Percentiles rank a stretch among this genome's conserved stretches.
Evolutionary conservation across 176 grass and related monocot genomes (phyloP).

Genomic region (Avena atlantica): DNA sequence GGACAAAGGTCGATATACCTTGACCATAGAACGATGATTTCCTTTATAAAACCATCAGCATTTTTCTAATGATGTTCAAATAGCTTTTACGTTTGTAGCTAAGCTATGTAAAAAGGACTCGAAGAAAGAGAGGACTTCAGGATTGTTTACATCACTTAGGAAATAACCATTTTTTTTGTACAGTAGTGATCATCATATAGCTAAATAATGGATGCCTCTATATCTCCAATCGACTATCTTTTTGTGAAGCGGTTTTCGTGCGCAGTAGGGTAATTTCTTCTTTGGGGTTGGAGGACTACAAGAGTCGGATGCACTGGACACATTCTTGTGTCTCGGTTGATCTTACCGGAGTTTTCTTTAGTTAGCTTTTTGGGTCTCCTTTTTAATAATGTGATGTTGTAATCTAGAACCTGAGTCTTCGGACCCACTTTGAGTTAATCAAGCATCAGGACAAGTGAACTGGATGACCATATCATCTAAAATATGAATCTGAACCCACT

Average conservation of each 20-base stretch:
- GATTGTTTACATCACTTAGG: neutral
- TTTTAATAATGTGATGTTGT: neutral
- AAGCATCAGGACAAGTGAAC: neutral
- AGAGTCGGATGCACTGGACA: no score
- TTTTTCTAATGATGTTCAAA: neutral
- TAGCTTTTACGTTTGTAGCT: neutral
- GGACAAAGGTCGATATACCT: constrained; percentile 2
- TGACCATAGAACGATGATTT: constrained; percentile 14
- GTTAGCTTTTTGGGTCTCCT: neutral
- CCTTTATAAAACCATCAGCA: neutral
- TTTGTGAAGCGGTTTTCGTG: no score
- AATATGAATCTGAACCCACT: no score
- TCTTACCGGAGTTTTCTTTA: neutral
- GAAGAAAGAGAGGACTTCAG: neutral
- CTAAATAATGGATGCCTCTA: neutral
- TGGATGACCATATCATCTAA: neutral
- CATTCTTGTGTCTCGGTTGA: no score
- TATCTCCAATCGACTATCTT: no score
- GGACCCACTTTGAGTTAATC: neutral
- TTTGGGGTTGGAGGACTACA: no score
- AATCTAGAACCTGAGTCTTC: neutral
- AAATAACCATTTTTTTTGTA: neutral
- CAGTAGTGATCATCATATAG: neutral
- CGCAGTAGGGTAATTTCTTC: no score
- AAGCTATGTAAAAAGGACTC: neutral